phyloP scores from a whole-genome alignment of 192 early-diverging fungal species.

The Rhizophagus prolifer region DNA sequence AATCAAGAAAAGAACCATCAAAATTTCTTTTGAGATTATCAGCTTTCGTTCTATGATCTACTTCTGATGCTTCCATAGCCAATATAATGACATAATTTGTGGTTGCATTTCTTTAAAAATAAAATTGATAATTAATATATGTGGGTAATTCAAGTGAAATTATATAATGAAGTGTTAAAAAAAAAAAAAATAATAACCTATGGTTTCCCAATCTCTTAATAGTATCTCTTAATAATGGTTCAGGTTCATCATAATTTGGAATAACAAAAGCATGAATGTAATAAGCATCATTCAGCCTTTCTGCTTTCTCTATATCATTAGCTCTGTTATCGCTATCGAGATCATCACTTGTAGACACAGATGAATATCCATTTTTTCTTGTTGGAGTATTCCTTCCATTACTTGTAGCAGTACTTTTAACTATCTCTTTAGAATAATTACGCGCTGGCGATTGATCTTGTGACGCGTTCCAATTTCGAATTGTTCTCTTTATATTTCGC shows the following conservation, averaged over 20 bases:
- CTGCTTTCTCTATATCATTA: constrained; percentile 37
- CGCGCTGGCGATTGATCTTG: constrained; percentile 14
- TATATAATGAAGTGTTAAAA: too few species aligned
- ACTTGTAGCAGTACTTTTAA: constrained; percentile 12
- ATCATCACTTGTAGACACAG: background rate
- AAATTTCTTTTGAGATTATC: constrained; percentile 53
- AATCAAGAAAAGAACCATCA: constrained; percentile 60
- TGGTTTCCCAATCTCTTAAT: constrained; percentile 67
- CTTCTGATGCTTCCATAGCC: constrained; percentile 74
- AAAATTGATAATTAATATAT: background rate
- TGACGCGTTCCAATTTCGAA: constrained; percentile 39
- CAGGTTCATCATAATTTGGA: constrained; percentile 70
- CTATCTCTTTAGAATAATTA: constrained; percentile 1
- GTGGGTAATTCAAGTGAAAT: background rate
- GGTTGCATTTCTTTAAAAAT: constrained; percentile 41
- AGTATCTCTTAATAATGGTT: constrained; percentile 67
- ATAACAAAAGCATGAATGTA: constrained; percentile 70
- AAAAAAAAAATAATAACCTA: constrained; percentile 39
- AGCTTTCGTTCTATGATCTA: constrained; percentile 57
- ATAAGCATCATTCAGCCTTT: constrained; percentile 35
- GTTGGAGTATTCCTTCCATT: constrained; percentile 12
- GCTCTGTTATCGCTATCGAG: constrained; percentile 2
- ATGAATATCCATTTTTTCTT: constrained; percentile 10
- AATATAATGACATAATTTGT: constrained; percentile 61
- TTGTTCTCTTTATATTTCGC: constrained; percentile 39